Evolutionary conservation across 192 early-diverging fungal species (phyloP), one percentile per base, ranked within the genome.

Genomic region (Linnemannia hyalina): DNA sequence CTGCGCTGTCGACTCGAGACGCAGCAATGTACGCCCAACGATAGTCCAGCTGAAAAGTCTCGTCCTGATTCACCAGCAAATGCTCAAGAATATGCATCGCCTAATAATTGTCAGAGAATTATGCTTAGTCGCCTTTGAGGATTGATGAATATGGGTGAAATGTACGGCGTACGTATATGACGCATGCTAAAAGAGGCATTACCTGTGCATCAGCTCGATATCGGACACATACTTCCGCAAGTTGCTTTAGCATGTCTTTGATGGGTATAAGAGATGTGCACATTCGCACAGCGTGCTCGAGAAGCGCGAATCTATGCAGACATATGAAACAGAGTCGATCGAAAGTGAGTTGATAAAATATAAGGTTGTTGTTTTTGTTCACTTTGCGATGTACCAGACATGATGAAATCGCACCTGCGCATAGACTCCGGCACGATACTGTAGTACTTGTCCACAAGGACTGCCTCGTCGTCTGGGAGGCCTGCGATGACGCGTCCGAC

Each of bases 131-230:
- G 13, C 6, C 6, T 38, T 57, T 18, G 49, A 3, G 54, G 49
- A 7, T 0, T 38, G 0, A 22, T 18, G 5, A 18, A 52, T 52
- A 22, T 16, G 20, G 20, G 13, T 16, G 4, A 26, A 26, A 23
- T 52, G 11, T 1, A n/a, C 7, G 29, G 63, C 9, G 36, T 6
- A 42, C 16, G 42, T 35, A 1, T 1, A 38, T n/a, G 1, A 20
- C 26, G 6, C 18, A 60, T 74, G 36, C 47, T 15, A 52, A 22
- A 52, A 44, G 26, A 42, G 42, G 8, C 15, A 68, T 71, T 76
- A 86, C 84, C 68, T 86, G 84, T 0, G 11, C 6, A 54, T 77
- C 72, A 2, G 84, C 84, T n/a, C 65, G 55, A 46, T 80, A 78
- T 63, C n/a, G 75, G 15, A 40, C 76, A 47, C 84, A 86, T 3